These are phyloP conservation scores for Vinca major DNA, from an alignment of 305 asterid species.

Conservation along the genomic window DNA sequence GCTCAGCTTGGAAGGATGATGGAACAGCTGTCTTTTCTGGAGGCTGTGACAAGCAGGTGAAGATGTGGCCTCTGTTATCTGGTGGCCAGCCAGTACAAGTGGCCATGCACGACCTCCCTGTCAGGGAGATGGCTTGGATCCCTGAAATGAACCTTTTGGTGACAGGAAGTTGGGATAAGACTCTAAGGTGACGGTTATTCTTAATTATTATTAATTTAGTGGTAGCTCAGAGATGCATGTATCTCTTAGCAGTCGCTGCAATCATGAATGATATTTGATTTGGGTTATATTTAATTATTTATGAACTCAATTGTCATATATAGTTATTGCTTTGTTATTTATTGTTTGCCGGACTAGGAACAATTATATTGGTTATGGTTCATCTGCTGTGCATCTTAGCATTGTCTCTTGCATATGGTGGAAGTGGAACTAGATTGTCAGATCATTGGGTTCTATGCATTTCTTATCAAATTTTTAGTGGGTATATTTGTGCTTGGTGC, in stretches of 20 bases:
- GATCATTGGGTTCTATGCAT: background rate
- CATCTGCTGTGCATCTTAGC: background rate
- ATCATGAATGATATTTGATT: background rate
- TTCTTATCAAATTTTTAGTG: background rate
- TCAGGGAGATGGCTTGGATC: conserved; percentile 81
- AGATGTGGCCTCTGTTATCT: conserved; percentile 83
- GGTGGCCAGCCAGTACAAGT: conserved; percentile 78
- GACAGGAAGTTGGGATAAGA: conserved; percentile 90
- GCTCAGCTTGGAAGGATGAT: conserved; percentile 95
- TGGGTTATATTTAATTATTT: background rate
- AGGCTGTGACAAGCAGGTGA: conserved; percentile 94
- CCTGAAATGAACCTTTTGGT: conserved; percentile 78
- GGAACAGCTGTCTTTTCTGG: conserved; percentile 95
- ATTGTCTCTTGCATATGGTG: background rate
- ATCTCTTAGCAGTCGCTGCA: background rate
- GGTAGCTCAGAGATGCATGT: background rate
- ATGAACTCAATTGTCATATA: background rate
- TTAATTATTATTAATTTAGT: background rate
- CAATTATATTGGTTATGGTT: background rate
- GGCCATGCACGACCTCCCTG: conserved; percentile 85
- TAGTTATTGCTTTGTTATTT: background rate
- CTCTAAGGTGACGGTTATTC: conserved; percentile 44
- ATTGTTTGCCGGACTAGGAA: background rate
- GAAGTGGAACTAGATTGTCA: background rate
- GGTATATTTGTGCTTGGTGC: background rate